Conservation (phyloP, 768 basidiomycete species). For the Paxillus ammoniavirescens region DNA sequence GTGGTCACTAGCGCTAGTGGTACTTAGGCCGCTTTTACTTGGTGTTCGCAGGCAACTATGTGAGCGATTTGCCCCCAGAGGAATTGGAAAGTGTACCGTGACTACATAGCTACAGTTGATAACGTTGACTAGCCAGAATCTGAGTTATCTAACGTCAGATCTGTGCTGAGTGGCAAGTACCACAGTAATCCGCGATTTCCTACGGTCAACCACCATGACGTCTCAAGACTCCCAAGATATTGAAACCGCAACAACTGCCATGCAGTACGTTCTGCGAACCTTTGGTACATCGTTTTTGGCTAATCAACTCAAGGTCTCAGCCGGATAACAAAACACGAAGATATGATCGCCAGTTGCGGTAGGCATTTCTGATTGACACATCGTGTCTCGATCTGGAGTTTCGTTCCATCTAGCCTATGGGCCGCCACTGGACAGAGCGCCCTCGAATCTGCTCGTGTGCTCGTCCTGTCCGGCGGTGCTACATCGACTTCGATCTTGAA, state of each 20-base stretch:
- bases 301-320: constrained; percentile 41
- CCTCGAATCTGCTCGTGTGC: constrained; percentile 78
- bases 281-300: neutral
- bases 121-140: too few species aligned
- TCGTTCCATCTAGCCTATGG: constrained; percentile 64
- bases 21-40: too few species aligned
- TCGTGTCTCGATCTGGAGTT: constrained; percentile 1
- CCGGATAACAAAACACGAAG: constrained; percentile 88
- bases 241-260: constrained; percentile 42
- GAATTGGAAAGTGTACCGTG: too few species aligned
- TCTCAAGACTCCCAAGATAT: constrained; percentile 46
- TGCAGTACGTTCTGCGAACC: constrained; percentile 29
- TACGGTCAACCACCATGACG: constrained; percentile 22
- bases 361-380: constrained; percentile 14
- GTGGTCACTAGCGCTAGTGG: too few species aligned
- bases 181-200: neutral
- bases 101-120: too few species aligned
- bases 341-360: constrained; percentile 96
- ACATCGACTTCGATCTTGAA: constrained; percentile 90
- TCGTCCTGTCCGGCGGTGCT: constrained; percentile 78
- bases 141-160: too few species aligned
- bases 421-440: constrained; percentile 88
- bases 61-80: too few species aligned
- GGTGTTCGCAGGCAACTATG: too few species aligned
- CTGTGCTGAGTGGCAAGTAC: too few species aligned